These are phyloP conservation scores for Sporothrix curviconia DNA, from an alignment of 2,329 filamentous ascomycete species.

Conservation along the genomic window DNA sequence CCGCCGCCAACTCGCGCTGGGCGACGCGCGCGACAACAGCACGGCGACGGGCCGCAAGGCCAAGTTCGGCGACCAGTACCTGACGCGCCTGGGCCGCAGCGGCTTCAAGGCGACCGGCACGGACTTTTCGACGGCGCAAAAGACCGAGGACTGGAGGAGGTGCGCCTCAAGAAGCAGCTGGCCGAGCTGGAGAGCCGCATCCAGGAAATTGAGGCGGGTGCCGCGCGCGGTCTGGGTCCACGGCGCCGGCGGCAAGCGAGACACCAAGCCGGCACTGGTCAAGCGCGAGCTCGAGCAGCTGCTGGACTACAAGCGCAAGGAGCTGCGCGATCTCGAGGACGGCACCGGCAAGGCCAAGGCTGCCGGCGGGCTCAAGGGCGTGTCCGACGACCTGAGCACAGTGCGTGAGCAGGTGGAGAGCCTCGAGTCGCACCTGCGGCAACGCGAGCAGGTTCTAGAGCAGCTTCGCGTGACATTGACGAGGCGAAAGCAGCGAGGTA, in stretches of 20 bases:
- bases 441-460: slow-evolving; percentile 67
- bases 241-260: slow-evolving; percentile 50
- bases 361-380: slow-evolving; percentile 66
- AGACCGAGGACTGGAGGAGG: slow-evolving; percentile 96
- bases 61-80: slow-evolving; percentile 95
- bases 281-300: slow-evolving; percentile 92
- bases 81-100: slow-evolving; percentile 80
- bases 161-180: slow-evolving; percentile 86
- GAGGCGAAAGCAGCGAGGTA: slow-evolving; percentile 60
- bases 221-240: slow-evolving; percentile 43
- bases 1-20: slow-evolving; percentile 61
- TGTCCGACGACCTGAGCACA: slow-evolving; percentile 78
- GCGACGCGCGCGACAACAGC: slow-evolving; percentile 70
- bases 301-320: slow-evolving; percentile 86
- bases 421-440: slow-evolving; percentile 72
- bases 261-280: slow-evolving; percentile 80
- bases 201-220: slow-evolving; percentile 68
- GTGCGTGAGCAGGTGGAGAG: slow-evolving; percentile 95
- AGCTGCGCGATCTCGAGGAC: slow-evolving; percentile 67
- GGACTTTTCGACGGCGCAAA: slow-evolving; percentile 71
- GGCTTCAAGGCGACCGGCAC: slow-evolving; percentile 78
- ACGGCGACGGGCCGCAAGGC: slow-evolving; percentile 85
- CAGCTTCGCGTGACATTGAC: slow-evolving; percentile 75
- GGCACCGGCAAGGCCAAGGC: slow-evolving; percentile 62
- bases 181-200: slow-evolving; percentile 85